Conservation (phyloP, 495 filamentous ascomycete species). For the Aspergillus heteromorphus region DNA sequence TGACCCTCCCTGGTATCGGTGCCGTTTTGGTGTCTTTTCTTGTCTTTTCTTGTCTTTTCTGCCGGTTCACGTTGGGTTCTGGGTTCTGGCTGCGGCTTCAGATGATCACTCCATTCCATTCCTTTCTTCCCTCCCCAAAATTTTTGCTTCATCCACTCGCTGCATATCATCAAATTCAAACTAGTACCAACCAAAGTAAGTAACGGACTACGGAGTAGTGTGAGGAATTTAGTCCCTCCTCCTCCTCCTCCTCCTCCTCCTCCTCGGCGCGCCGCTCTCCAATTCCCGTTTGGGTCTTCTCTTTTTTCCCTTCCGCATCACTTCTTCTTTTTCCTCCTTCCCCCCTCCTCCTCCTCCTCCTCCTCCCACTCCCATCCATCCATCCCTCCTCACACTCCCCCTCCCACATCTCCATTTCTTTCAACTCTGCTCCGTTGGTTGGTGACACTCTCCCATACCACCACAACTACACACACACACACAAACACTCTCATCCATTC, state of each 20-base stretch:
- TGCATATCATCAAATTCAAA: slow-evolving; percentile 3
- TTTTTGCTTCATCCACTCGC: neutral
- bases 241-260: neutral
- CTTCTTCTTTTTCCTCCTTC: slow-evolving; percentile 2
- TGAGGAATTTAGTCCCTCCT: too few species aligned
- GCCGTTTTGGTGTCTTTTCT: too few species aligned
- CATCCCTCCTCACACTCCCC: slow-evolving; percentile 7
- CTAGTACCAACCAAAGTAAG: too few species aligned
- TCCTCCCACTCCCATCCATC: slow-evolving; percentile 9
- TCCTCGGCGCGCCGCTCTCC: neutral
- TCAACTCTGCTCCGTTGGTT: slow-evolving; percentile 5
- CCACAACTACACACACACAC: neutral
- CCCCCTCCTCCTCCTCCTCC: too few species aligned
- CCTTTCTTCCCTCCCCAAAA: neutral
- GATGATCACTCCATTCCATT: neutral
- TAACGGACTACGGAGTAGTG: too few species aligned
- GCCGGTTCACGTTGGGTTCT: too few species aligned
- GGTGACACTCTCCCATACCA: slow-evolving; percentile 9
- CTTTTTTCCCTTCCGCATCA: slow-evolving; percentile 1
- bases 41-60: too few species aligned
- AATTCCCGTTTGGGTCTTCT: neutral
- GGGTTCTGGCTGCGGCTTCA: neutral
- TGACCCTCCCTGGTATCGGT: neutral
- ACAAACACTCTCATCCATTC: slow-evolving; percentile 4
- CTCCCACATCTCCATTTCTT: slow-evolving; percentile 5